These are phyloP conservation scores for Porphyrellus cyaneotinctus DNA, from an alignment of 768 basidiomycete species.

Conservation along the genomic window DNA sequence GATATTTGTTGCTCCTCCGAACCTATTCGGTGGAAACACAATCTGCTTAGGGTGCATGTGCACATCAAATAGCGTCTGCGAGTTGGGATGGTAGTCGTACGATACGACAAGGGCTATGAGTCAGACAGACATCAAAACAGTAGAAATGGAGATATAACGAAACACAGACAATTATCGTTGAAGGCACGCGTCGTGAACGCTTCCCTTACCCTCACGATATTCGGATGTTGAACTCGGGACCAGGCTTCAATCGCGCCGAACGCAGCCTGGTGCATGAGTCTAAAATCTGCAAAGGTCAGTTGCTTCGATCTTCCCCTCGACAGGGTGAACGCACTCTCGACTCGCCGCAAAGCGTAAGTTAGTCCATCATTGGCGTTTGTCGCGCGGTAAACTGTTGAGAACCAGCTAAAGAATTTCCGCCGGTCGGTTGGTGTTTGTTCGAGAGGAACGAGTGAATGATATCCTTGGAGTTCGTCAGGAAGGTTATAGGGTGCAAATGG, in stretches of 20 bases:
- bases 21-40: constrained; percentile 34
- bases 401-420: constrained; percentile 76
- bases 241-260: constrained; percentile 83
- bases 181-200: constrained; percentile 95
- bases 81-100: constrained; percentile 83
- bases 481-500: constrained; percentile 49
- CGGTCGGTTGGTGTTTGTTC: constrained; percentile 57
- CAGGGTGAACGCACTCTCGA: constrained; percentile 63
- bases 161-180: constrained; percentile 76
- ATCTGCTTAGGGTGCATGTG: constrained; percentile 61
- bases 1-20: constrained; percentile 26
- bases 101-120: constrained; percentile 80
- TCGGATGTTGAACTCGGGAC: constrained; percentile 81
- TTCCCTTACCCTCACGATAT: constrained; percentile 77
- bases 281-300: constrained; percentile 57
- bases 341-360: constrained; percentile 72
- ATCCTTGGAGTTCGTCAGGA: constrained; percentile 86
- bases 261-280: constrained; percentile 75
- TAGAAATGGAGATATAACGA: constrained; percentile 2
- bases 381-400: constrained; percentile 81
- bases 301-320: background rate
- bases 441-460: constrained; percentile 81
- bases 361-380: constrained; percentile 71
- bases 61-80: constrained; percentile 75
- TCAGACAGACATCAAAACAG: constrained; percentile 8